Evolutionary conservation across 2,329 filamentous ascomycete species (phyloP).

Genomic region (Fusarium luffae): DNA sequence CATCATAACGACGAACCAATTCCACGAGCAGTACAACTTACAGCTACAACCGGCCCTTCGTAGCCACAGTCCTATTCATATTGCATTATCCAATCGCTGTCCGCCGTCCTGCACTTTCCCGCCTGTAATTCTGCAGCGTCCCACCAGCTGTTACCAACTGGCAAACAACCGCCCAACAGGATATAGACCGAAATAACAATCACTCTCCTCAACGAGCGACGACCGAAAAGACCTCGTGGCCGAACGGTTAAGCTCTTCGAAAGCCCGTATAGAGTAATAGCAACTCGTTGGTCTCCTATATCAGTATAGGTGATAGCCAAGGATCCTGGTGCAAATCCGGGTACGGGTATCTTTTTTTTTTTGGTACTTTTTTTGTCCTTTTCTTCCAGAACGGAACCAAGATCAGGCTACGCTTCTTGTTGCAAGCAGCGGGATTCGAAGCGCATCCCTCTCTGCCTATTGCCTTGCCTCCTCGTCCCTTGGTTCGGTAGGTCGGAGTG

Average conservation of each 20-base stretch:
- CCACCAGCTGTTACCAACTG: constrained; percentile 26
- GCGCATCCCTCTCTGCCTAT: not conserved
- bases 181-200: constrained; percentile 29
- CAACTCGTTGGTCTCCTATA: constrained; percentile 53
- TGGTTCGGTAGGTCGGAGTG: not conserved
- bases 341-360: constrained; percentile 45
- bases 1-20: not conserved
- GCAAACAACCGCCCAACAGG: constrained; percentile 14
- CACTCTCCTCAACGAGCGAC: constrained; percentile 24
- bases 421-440: constrained; percentile 3
- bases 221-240: constrained; percentile 21
- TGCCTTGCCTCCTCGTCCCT: not conserved
- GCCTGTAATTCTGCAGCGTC: constrained; percentile 25
- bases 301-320: constrained; percentile 48
- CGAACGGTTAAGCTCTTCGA: constrained; percentile 37
- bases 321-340: constrained; percentile 53
- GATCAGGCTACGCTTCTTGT: not conserved
- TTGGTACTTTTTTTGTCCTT: constrained; percentile 14
- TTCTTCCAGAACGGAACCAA: no score
- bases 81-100: not conserved
- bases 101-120: constrained; percentile 18
- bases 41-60: not conserved
- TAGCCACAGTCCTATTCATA: not conserved
- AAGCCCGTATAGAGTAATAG: constrained; percentile 52
- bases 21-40: not conserved